These are phyloP conservation scores for Penstemon davidsonii DNA, from an alignment of 257 asterid genomes.

Conservation along the genomic window DNA sequence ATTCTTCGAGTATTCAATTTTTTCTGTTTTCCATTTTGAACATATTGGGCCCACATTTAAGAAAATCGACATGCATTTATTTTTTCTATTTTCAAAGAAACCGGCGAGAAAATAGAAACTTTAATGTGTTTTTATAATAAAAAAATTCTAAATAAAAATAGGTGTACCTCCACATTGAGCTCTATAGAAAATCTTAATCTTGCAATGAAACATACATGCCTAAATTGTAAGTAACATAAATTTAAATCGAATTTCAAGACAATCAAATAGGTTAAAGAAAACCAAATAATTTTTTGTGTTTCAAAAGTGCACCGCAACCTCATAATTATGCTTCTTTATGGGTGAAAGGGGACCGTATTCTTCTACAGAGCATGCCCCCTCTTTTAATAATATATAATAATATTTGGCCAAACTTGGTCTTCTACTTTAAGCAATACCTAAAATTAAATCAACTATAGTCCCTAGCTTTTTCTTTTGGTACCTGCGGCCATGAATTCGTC, in stretches of 20 bases:
- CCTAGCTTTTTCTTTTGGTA: conserved; percentile 5
- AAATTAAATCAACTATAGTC: background rate
- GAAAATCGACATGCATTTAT: background rate
- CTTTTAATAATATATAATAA: conserved; percentile 6
- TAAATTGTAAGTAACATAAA: background rate
- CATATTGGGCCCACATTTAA: background rate
- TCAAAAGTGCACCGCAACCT: background rate
- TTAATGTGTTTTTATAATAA: too few species aligned
- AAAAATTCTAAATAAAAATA: too few species aligned
- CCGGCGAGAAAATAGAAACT: too few species aligned
- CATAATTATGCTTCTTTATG: conserved; percentile 26
- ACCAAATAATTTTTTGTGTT: conserved; percentile 15
- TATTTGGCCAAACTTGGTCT: conserved; percentile 13
- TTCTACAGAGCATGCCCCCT: conserved; percentile 25
- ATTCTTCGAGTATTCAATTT: background rate
- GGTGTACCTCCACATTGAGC: too few species aligned
- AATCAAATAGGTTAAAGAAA: background rate
- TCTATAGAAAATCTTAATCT: too few species aligned
- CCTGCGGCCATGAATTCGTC: background rate
- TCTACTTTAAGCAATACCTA: conserved; percentile 32
- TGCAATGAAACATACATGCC: background rate
- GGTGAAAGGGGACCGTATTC: conserved; percentile 28
- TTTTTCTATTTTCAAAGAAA: too few species aligned
- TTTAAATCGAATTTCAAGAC: background rate
- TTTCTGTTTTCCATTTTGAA: background rate